Percentiles rank a stretch among this genome's conserved stretches.
phyloP scores from a whole-genome alignment of 2,329 filamentous ascomycete genomes.

The Teratosphaeria gauchensis region DNA sequence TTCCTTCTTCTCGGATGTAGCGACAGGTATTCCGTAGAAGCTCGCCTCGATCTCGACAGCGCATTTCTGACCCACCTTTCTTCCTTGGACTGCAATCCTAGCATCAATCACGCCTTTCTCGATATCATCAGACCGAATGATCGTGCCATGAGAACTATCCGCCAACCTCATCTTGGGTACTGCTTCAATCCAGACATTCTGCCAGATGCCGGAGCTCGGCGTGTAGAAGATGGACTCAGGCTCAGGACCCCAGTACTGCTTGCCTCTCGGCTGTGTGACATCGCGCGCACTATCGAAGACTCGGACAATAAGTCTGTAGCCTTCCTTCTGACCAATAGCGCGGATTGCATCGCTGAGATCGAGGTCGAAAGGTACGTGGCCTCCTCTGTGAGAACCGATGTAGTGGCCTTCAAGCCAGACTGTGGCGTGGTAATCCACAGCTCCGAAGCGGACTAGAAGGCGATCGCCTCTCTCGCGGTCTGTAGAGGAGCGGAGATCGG shows the following conservation, averaged over 20 bases:
- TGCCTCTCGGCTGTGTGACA: conserved; percentile 55
- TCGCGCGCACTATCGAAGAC: conserved; percentile 57
- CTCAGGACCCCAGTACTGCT: conserved; percentile 52
- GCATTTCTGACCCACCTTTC: conserved; percentile 38
- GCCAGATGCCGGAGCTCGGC: conserved; percentile 66
- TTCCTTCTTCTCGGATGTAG: conserved; percentile 32
- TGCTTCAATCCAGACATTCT: conserved; percentile 59
- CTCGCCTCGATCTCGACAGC: conserved; percentile 46
- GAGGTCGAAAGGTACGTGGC: conserved; percentile 49
- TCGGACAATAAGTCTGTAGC: conserved; percentile 41
- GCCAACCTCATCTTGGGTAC: conserved; percentile 45
- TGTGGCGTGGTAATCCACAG: conserved; percentile 52
- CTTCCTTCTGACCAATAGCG: conserved; percentile 1
- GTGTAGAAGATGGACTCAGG: conserved; percentile 62
- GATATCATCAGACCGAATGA: conserved; percentile 48
- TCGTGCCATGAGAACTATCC: conserved; percentile 49
- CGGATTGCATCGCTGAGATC: conserved; percentile 44
- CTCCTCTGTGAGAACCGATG: conserved; percentile 48
- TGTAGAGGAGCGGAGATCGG: conserved; percentile 15
- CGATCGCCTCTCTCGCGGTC: conserved; percentile 28
- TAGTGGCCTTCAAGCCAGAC: conserved; percentile 47
- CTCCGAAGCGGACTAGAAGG: conserved; percentile 48
- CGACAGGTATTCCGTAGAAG: conserved; percentile 41
- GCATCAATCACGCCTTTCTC: conserved; percentile 42
- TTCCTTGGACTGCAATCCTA: conserved; percentile 40